phyloP scores from a whole-genome alignment of 1,284 basidiomycete genomes.

The Pseudomicrostroma phylloplanum region DNA sequence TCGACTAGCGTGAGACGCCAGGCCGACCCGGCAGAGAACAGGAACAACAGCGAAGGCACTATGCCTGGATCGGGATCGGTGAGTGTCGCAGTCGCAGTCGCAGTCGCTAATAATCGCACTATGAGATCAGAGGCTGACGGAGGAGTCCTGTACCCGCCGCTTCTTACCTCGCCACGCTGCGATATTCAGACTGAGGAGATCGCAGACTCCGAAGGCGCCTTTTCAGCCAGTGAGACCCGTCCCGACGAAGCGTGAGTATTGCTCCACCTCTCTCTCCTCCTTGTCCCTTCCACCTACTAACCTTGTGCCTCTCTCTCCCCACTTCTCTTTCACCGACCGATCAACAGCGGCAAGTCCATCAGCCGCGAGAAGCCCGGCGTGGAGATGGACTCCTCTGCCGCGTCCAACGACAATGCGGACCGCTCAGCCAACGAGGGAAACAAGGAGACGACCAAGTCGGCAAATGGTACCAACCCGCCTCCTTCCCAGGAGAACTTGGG shows the following conservation, averaged over 20 bases:
- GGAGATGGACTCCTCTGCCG: conserved; percentile 1
- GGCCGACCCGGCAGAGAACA: not conserved
- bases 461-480: not conserved
- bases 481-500: not conserved
- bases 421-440: not conserved
- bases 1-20: too few relatives aligned
- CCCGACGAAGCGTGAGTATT: conserved; percentile 2
- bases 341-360: not conserved
- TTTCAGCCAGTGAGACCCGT: not conserved
- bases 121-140: too few relatives aligned
- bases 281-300: not conserved
- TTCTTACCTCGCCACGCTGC: not conserved
- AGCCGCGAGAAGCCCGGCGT: not conserved
- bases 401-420: not conserved
- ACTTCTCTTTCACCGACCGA: too few relatives aligned
- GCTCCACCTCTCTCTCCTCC: not conserved
- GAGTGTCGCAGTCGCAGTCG: too few relatives aligned
- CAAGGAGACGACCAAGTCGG: not conserved
- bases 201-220: not conserved
- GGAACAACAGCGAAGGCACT: not conserved
- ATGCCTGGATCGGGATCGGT: not conserved
- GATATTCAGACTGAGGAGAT: not conserved
- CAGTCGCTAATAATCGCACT: too few relatives aligned
- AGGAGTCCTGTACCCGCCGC: not conserved
- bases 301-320: not conserved